phyloP scores from a whole-genome alignment of 768 basidiomycete genomes.

The Nidularia sp. region DNA sequence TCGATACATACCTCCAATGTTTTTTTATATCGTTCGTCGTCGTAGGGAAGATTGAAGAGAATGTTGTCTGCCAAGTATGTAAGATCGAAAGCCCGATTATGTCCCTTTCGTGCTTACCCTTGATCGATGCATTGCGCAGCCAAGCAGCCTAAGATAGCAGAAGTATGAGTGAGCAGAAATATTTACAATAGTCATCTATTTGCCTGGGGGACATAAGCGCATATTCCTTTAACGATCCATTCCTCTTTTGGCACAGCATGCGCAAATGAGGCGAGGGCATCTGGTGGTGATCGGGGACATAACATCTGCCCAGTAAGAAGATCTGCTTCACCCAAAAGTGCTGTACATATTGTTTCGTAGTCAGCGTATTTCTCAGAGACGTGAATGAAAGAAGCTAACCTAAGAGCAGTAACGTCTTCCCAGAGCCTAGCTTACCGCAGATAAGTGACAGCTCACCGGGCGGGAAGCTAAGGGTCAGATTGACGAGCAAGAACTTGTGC shows the following conservation, averaged over 20 bases:
- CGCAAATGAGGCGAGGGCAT: constrained; percentile 63
- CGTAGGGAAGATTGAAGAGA: constrained; percentile 72
- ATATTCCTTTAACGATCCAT: constrained; percentile 76
- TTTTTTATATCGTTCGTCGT: constrained; percentile 75
- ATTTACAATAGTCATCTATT: too few relatives aligned
- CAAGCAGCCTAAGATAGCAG: constrained; percentile 37
- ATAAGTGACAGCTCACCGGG: constrained; percentile 75
- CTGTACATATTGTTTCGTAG: constrained; percentile 20
- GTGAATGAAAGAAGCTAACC: constrained; percentile 35
- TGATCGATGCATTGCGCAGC: constrained; percentile 64
- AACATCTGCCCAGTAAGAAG: constrained; percentile 74
- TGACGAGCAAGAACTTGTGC: constrained; percentile 76
- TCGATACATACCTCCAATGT: too few relatives aligned
- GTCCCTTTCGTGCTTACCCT: constrained; percentile 21
- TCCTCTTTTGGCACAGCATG: constrained; percentile 43
- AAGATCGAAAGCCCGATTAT: background rate
- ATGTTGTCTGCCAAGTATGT: constrained; percentile 49
- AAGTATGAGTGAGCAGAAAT: too few relatives aligned
- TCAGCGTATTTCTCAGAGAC: too few relatives aligned
- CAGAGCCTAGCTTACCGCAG: constrained; percentile 89
- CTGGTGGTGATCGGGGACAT: constrained; percentile 83
- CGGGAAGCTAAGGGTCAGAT: constrained; percentile 76
- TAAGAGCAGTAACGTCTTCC: constrained; percentile 79
- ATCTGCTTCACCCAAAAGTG: constrained; percentile 86
- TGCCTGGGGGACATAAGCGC: constrained; percentile 85